Evolutionary conservation across 2,329 filamentous ascomycete species (phyloP), one percentile per base, ranked within the genome.

Genomic region (Penicillium sp.): DNA sequence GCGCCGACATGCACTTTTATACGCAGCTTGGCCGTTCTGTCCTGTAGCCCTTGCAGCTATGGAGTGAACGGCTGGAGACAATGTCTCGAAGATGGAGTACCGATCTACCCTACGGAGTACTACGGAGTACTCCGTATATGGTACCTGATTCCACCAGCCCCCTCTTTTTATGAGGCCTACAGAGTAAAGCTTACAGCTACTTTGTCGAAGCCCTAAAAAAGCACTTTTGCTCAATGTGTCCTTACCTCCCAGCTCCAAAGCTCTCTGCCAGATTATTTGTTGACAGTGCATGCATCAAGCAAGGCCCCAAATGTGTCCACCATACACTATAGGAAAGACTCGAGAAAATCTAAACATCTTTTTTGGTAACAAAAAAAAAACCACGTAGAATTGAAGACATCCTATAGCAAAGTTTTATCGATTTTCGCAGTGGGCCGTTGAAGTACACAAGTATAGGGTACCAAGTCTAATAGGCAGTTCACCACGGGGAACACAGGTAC

Each of bases 331-430:
- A 48, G 58, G 57, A 45, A 64, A 49, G 53, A 63, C 55, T 64
- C 46, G 45, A 58, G 56, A 59, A 57, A 55, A 64, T 64, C 60
- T 60, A 64, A 64, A 64, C 60, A 63, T 52, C 19, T 37, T 22
- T 26, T 4, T 22, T 22, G 22, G 22, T 22, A 22, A 22, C 22
- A 22, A 22, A 22, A 22, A 22, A 22, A 22, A 22, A 22, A 22
- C 22, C 22, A 22, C 22, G 22, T 22, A 22, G 22, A 22, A 22
- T 22, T 22, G 22, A 3, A 22, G 22, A 22, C 22, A 22, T 22
- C 28, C 28, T 33, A 33, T 35, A 35, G 31, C 31, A 35, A 35
- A 35, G 6, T 7, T 35, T 35, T 52, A 46, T 58, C 44, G 53
- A 52, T 53, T 56, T 56, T 56, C 40, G 2, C 43, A 49, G 55